Evolutionary conservation across 495 filamentous ascomycete species (phyloP).

Genomic region (Usnea hakonensis): DNA sequence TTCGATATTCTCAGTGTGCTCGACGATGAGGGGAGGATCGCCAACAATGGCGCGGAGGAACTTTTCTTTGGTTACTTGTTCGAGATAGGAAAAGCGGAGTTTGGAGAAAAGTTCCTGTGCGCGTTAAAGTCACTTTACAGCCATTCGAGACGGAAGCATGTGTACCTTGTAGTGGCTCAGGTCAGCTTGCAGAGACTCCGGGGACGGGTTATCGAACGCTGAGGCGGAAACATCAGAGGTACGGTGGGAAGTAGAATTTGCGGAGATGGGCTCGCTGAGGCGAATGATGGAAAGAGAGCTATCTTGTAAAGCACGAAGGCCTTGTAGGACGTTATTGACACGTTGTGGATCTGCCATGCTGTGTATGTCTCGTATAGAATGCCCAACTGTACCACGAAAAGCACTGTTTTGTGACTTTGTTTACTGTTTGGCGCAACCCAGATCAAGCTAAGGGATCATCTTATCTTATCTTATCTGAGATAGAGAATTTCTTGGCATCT

Average conservation of each 20-base stretch:
- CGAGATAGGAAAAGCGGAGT: conserved; percentile 77
- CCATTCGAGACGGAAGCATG: neutral
- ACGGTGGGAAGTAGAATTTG: conserved; percentile 42
- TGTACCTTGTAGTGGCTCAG: conserved; percentile 74
- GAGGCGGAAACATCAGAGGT: conserved; percentile 63
- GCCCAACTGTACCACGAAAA: neutral
- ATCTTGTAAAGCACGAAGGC: conserved; percentile 27
- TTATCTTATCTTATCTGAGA: conserved; percentile 10
- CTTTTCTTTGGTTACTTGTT: conserved; percentile 92
- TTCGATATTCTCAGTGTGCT: conserved; percentile 71
- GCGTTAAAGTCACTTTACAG: neutral
- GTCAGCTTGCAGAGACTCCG: conserved; percentile 72
- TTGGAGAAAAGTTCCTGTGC: conserved; percentile 82
- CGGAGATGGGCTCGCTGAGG: conserved; percentile 65
- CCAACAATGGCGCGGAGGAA: conserved; percentile 92
- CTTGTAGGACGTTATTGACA: conserved; percentile 18
- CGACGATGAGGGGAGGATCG: conserved; percentile 78
- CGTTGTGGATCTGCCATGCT: conserved; percentile 10
- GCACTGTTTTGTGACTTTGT: conserved; percentile 4
- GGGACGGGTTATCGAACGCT: conserved; percentile 59
- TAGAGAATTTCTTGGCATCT: too few relatives aligned
- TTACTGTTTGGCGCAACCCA: neutral
- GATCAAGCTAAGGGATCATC: neutral
- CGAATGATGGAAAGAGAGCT: conserved; percentile 59
- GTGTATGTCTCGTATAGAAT: neutral